These are phyloP conservation scores for Diospyros kaki DNA, from an alignment of 148 eudicot species.

Conservation along the genomic window DNA sequence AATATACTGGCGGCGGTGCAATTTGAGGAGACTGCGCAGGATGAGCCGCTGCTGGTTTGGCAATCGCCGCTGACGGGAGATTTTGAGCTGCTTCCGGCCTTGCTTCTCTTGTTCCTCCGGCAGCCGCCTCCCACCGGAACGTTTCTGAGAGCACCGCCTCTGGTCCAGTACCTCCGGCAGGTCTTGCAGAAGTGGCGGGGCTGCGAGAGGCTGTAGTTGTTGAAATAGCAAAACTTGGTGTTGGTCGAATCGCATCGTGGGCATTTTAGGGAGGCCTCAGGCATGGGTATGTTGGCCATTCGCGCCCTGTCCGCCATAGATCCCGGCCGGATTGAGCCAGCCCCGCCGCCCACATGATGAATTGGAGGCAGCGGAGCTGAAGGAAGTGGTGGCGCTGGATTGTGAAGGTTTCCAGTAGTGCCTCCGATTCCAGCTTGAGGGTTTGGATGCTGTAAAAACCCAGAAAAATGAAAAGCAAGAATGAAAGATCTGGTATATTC, in stretches of 20 bases:
- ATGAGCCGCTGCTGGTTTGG: slow-evolving; percentile 19
- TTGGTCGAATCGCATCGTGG: slow-evolving; percentile 52
- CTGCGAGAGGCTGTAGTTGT: slow-evolving; percentile 57
- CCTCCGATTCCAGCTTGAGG: slow-evolving; percentile 19
- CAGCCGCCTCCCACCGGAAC: slow-evolving; percentile 65
- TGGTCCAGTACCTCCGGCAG: slow-evolving; percentile 61
- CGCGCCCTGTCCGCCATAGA: slow-evolving; percentile 62
- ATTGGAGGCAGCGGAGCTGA: slow-evolving; percentile 20
- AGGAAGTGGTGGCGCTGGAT: slow-evolving; percentile 12
- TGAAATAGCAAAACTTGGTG: slow-evolving; percentile 60
- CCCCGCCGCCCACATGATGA: slow-evolving; percentile 13
- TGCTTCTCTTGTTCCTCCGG: slow-evolving; percentile 52
- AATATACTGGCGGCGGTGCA: slow-evolving; percentile 12
- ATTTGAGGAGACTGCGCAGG: slow-evolving; percentile 15
- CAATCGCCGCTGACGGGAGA: slow-evolving; percentile 29
- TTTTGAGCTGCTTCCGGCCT: slow-evolving; percentile 25
- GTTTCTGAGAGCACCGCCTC: slow-evolving; percentile 51
- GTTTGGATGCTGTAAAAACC: slow-evolving; percentile 30
- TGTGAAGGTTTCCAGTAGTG: slow-evolving; percentile 18
- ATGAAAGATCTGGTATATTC: slow-evolving; percentile 42
- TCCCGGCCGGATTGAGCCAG: slow-evolving; percentile 47
- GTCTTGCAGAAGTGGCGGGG: slow-evolving; percentile 62
- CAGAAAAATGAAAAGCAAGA: slow-evolving; percentile 9
- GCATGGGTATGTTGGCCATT: slow-evolving; percentile 52
- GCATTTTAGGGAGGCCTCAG: slow-evolving; percentile 47